Evolutionary conservation across 1,284 basidiomycete genomes (phyloP).

Genomic region (Malassezia restricta): DNA sequence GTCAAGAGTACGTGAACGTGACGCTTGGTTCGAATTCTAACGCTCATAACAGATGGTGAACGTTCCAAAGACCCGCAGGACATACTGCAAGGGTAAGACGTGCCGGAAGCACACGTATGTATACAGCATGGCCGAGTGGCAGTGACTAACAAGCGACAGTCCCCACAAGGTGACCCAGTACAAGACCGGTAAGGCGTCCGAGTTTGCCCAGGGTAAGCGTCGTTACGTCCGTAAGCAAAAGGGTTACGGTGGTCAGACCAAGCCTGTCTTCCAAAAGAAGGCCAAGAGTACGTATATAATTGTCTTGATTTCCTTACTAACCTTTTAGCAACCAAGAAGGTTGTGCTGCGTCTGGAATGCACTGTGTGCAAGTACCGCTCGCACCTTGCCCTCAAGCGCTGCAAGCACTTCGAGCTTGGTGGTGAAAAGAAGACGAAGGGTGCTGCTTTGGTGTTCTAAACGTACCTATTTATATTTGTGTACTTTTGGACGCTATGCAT

Average conservation of each 20-base stretch:
- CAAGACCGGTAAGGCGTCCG: conserved; percentile 47
- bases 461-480: background rate
- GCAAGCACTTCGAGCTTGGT: conserved; percentile 99
- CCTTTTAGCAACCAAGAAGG: conserved; percentile 64
- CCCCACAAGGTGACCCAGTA: conserved; percentile 47
- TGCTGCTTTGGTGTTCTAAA: conserved; percentile 69
- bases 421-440: conserved; percentile 99
- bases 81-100: conserved; percentile 94
- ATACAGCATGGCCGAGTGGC: background rate
- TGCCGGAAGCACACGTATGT: conserved; percentile 97
- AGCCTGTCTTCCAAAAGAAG: conserved; percentile 99
- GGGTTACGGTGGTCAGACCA: conserved; percentile 99
- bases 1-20: conserved; percentile 5
- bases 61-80: conserved; percentile 49
- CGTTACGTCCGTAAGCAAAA: conserved; percentile 95
- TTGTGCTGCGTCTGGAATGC: conserved; percentile 93
- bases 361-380: conserved; percentile 86
- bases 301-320: background rate
- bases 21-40: background rate
- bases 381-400: conserved; percentile 77
- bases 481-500: background rate
- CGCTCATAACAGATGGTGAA: conserved; percentile 36
- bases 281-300: conserved; percentile 45
- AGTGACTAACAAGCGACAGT: conserved; percentile 6
- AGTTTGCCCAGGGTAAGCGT: conserved; percentile 86